Evolutionary conservation across 108 stramenopile species (phyloP).

Genomic region (Pseudonitzschia multiseries): DNA sequence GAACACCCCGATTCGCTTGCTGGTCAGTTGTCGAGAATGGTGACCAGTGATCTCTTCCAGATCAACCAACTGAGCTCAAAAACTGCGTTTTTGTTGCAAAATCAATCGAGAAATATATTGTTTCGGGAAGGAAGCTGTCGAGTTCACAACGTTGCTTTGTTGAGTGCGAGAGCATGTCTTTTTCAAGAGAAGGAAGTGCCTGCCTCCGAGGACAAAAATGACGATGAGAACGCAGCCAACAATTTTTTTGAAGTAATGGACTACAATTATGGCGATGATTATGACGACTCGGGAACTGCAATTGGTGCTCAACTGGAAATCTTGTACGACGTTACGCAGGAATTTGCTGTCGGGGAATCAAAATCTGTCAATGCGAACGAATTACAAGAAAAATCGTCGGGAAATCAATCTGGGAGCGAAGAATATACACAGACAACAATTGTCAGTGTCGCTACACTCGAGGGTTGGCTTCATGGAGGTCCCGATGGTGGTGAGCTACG

Average conservation of each 20-base stretch:
- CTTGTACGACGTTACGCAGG: constrained; percentile 34
- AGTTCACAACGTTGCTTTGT: constrained; percentile 43
- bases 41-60: constrained; percentile 40
- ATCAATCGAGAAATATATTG: constrained; percentile 12
- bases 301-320: constrained; percentile 45
- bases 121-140: constrained; percentile 41
- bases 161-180: constrained; percentile 49
- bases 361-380: background rate
- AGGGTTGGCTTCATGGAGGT: constrained; percentile 49
- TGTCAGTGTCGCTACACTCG: constrained; percentile 48
- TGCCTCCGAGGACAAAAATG: background rate
- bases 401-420: background rate
- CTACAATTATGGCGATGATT: constrained; percentile 16
- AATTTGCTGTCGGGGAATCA: constrained; percentile 12
- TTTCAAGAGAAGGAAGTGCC: constrained; percentile 14
- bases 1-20: constrained; percentile 47
- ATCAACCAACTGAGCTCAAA: constrained; percentile 31
- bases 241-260: constrained; percentile 34
- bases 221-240: background rate
- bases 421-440: constrained; percentile 14
- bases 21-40: constrained; percentile 43
- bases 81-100: constrained; percentile 36
- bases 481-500: constrained; percentile 41
- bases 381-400: background rate
- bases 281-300: constrained; percentile 11